These are phyloP conservation scores for Melampsora larici-populina DNA, from an alignment of 1,284 basidiomycete species.

Conservation along the genomic window DNA sequence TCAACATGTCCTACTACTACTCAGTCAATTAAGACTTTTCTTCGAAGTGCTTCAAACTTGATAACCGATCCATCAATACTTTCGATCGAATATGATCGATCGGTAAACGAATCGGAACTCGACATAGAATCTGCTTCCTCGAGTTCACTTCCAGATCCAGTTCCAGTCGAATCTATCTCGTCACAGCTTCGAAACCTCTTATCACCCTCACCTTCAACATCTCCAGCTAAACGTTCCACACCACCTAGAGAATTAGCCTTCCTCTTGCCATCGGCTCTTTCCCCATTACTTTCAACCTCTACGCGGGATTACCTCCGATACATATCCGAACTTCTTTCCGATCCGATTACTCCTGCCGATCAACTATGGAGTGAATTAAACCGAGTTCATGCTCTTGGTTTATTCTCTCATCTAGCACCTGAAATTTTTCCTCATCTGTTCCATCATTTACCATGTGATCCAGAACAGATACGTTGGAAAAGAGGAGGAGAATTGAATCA, in stretches of 20 bases:
- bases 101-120: background rate
- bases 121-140: background rate
- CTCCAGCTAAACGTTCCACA: background rate
- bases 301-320: background rate
- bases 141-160: background rate
- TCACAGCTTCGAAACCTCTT: background rate
- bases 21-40: too few relatives aligned
- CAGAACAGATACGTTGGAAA: background rate
- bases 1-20: too few relatives aligned
- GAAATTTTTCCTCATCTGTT: background rate
- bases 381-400: slow-evolving; percentile 1
- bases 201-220: background rate
- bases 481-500: background rate
- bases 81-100: too few relatives aligned
- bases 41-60: too few relatives aligned
- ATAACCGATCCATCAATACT: too few relatives aligned
- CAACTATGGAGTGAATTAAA: background rate
- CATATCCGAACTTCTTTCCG: background rate
- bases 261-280: background rate
- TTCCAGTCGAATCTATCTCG: background rate
- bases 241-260: background rate
- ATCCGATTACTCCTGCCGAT: background rate
- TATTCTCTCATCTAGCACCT: background rate
- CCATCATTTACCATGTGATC: background rate
- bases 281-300: background rate